These are phyloP conservation scores for Boletus reticuloceps DNA, from an alignment of 768 basidiomycete species.

Conservation along the genomic window DNA sequence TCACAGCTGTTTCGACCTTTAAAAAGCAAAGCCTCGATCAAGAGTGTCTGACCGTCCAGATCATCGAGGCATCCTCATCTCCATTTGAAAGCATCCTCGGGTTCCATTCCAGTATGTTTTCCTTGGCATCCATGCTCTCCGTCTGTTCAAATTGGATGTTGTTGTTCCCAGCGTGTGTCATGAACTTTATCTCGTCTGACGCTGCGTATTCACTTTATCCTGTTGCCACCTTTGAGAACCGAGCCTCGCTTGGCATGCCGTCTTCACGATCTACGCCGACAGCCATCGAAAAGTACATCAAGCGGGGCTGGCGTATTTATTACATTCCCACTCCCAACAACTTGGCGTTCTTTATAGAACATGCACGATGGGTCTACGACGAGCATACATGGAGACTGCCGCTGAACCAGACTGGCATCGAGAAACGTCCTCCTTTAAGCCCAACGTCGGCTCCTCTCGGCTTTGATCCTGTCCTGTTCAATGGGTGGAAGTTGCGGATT, in stretches of 20 bases:
- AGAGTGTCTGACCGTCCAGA: slow-evolving; percentile 35
- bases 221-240: slow-evolving; percentile 36
- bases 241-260: slow-evolving; percentile 22
- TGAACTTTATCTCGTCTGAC: slow-evolving; percentile 41
- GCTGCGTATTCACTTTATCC: slow-evolving; percentile 44
- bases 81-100: slow-evolving; percentile 34
- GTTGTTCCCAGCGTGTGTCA: slow-evolving; percentile 9
- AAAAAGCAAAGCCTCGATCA: slow-evolving; percentile 3
- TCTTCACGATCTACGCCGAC: neutral
- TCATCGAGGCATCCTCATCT: slow-evolving; percentile 31
- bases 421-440: too few species aligned
- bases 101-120: slow-evolving; percentile 45
- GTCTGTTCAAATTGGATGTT: neutral
- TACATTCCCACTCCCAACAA: slow-evolving; percentile 2
- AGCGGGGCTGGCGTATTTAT: slow-evolving; percentile 32
- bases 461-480: neutral
- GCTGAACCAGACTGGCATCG: too few species aligned
- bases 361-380: slow-evolving; percentile 34
- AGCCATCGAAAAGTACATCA: slow-evolving; percentile 33
- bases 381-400: neutral
- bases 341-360: slow-evolving; percentile 11
- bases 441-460: too few species aligned
- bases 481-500: slow-evolving; percentile 16
- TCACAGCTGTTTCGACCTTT: slow-evolving; percentile 24
- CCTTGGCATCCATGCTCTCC: too few species aligned